Evolutionary conservation across 352 stramenopile species (phyloP).

Genomic region (Phytophthora pisi): DNA sequence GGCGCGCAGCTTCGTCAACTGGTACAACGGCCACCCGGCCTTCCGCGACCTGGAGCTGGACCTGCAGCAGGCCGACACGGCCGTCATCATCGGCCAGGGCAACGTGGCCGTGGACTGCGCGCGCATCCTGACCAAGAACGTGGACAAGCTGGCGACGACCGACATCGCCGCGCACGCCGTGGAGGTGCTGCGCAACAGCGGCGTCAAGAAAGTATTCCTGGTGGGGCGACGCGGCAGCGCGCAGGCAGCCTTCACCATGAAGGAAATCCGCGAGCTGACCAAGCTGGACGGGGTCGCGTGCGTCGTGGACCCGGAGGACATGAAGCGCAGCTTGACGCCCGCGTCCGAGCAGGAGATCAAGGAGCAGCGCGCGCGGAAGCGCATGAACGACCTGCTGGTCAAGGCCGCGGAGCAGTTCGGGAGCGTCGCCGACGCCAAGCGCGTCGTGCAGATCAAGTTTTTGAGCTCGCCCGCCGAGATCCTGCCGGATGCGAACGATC

Average conservation of each 20-base stretch:
- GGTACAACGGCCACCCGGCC: constrained; percentile 98
- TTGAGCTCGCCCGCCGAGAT: constrained; percentile 88
- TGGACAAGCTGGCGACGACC: constrained; percentile 88
- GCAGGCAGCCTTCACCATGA: constrained; percentile 98
- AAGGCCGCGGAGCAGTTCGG: constrained; percentile 58
- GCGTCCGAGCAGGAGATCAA: constrained; percentile 90
- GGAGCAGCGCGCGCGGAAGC: constrained; percentile 80
- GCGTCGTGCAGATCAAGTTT: constrained; percentile 90
- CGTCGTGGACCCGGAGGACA: constrained; percentile 87
- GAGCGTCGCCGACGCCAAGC: constrained; percentile 29
- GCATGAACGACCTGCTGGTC: constrained; percentile 82
- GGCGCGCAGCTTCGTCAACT: constrained; percentile 97
- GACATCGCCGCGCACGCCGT: constrained; percentile 94
- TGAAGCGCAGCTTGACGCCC: constrained; percentile 86
- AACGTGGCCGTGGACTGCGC: constrained; percentile 98
- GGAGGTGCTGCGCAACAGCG: constrained; percentile 74
- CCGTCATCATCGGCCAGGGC: constrained; percentile 97
- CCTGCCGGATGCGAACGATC: constrained; percentile 52
- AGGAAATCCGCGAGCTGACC: constrained; percentile 93
- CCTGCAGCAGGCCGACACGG: constrained; percentile 58
- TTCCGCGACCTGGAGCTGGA: constrained; percentile 88
- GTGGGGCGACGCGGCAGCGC: constrained; percentile 94
- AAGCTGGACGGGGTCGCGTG: constrained; percentile 82
- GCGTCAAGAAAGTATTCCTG: constrained; percentile 89
- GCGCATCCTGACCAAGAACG: constrained; percentile 93